Evolutionary conservation across 441 rosid species (phyloP).

Genomic region (Mallotus japonicus): DNA sequence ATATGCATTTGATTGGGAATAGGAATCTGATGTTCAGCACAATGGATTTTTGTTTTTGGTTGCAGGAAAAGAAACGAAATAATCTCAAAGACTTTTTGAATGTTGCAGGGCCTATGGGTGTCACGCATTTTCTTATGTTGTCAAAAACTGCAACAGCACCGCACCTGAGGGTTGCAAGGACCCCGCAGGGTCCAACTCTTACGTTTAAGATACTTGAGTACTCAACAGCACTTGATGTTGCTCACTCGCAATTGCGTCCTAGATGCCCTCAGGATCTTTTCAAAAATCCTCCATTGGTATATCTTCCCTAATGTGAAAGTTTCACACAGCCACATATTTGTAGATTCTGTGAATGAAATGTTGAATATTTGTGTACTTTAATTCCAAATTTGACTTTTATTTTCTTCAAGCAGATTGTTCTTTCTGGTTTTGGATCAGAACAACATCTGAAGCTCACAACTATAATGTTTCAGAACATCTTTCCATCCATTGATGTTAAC

Average conservation of each 20-base stretch:
- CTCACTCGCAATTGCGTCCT: constrained; percentile 79
- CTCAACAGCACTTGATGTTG: constrained; percentile 66
- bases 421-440: constrained; percentile 83
- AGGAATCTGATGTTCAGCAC: neutral
- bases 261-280: constrained; percentile 92
- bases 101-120: constrained; percentile 97
- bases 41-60: neutral
- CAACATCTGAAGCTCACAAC: constrained; percentile 81
- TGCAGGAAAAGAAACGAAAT: constrained; percentile 87
- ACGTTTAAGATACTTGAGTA: constrained; percentile 80
- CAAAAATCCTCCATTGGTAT: constrained; percentile 82
- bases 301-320: neutral
- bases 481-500: constrained; percentile 85
- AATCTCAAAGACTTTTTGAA: constrained; percentile 76
- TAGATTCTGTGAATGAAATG: no score
- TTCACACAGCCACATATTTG: no score
- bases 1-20: neutral
- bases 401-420: constrained; percentile 62
- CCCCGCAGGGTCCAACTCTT: constrained; percentile 83
- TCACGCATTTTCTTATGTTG: constrained; percentile 79
- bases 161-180: constrained; percentile 67
- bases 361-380: neutral
- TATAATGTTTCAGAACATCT: constrained; percentile 90
- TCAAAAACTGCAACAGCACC: constrained; percentile 68
- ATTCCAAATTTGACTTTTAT: neutral